phyloP scores from a whole-genome alignment of 176 grass and related monocot genomes.

The Oryza australiensis region DNA sequence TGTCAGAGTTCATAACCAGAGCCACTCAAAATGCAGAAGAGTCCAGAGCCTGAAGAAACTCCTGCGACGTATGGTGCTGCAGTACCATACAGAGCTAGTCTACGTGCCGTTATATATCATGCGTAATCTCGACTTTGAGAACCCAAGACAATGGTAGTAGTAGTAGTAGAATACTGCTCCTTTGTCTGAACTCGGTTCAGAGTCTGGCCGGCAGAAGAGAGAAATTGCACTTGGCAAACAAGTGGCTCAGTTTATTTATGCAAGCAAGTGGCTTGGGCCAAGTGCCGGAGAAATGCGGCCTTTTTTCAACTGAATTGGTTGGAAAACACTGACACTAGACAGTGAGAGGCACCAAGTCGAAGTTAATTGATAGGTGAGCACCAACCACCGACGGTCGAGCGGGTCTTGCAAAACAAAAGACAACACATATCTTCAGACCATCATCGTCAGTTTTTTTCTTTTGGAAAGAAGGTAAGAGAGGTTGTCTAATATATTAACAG shows the following conservation, averaged over 20 bases:
- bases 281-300: neutral
- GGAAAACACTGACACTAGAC: slow-evolving; percentile 23
- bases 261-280: neutral
- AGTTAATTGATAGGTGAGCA: neutral
- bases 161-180: neutral
- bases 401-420: neutral
- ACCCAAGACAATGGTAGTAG: neutral
- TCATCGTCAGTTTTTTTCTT: neutral
- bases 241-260: neutral
- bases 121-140: neutral
- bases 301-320: slow-evolving; percentile 33
- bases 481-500: neutral
- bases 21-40: neutral
- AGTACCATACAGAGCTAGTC: neutral
- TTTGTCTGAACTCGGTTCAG: neutral
- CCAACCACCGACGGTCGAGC: neutral
- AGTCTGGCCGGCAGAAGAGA: too few relatives aligned
- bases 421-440: neutral
- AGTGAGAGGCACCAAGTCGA: slow-evolving; percentile 31
- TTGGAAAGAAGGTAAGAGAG: neutral
- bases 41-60: neutral
- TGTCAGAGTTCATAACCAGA: neutral
- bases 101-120: neutral
- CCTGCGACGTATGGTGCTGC: neutral
- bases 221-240: neutral